Percentiles rank a stretch among this genome's conserved stretches.
These are phyloP conservation scores for Ogataea siamensis DNA, from an alignment of 805 yeast species.

Conservation along the genomic window DNA sequence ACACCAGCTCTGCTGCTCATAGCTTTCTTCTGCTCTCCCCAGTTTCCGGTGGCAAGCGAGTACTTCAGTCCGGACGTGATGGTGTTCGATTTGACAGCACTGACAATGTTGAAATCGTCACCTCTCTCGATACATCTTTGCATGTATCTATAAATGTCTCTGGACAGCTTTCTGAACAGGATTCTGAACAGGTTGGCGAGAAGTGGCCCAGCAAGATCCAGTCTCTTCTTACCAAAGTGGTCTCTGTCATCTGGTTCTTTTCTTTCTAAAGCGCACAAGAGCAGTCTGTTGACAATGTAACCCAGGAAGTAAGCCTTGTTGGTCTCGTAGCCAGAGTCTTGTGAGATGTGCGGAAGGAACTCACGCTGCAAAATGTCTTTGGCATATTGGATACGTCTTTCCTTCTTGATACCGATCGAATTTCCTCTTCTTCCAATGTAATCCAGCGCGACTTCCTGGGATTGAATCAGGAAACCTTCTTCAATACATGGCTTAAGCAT, in stretches of 20 bases:
- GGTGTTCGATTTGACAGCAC: constrained; percentile 96
- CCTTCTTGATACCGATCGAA: constrained; percentile 93
- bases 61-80: constrained; percentile 96
- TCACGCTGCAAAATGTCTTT: constrained; percentile 95
- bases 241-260: constrained; percentile 99
- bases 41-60: constrained; percentile 98
- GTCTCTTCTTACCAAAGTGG: constrained; percentile 97
- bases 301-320: constrained; percentile 97
- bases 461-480: constrained; percentile 97
- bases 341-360: constrained; percentile 94
- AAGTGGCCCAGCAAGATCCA: constrained; percentile 97
- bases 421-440: constrained; percentile 98
- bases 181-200: constrained; percentile 94
- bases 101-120: constrained; percentile 91
- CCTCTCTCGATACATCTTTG: constrained; percentile 98
- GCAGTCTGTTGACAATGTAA: constrained; percentile 93
- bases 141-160: constrained; percentile 96
- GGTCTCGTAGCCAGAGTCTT: constrained; percentile 94
- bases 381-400: constrained; percentile 97
- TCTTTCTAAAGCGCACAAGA: constrained; percentile 94
- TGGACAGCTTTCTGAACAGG: constrained; percentile 89
- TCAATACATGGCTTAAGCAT: constrained; percentile 99
- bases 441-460: constrained; percentile 96
- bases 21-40: constrained; percentile 99
- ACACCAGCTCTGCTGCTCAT: constrained; percentile 99